Evolutionary conservation across 2,329 filamentous ascomycete genomes (phyloP).

Genomic region (Botryotinia globosa): DNA sequence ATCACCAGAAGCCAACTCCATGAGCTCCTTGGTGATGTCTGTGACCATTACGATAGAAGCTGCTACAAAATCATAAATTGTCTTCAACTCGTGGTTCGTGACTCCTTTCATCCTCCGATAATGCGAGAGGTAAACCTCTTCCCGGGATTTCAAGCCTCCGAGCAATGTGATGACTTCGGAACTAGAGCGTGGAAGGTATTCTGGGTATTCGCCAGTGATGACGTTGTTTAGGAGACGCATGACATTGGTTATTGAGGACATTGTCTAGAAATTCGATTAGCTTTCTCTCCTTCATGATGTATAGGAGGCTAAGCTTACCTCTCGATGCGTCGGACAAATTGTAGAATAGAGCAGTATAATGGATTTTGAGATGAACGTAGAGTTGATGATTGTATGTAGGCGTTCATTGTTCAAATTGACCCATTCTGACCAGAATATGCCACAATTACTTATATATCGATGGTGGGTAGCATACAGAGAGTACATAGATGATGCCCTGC

Average conservation of each 20-base stretch:
- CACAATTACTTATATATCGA: background rate
- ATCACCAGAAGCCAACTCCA: background rate
- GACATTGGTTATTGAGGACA: background rate
- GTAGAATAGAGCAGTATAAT: background rate
- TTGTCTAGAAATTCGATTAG: background rate
- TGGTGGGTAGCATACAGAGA: background rate
- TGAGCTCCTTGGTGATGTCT: background rate
- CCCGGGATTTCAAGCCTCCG: background rate
- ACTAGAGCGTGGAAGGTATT: constrained; percentile 10
- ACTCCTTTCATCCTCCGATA: background rate
- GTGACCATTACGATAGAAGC: background rate
- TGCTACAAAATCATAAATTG: background rate
- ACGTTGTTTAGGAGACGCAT: background rate
- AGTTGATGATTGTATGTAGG: background rate
- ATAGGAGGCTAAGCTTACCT: background rate
- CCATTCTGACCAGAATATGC: background rate
- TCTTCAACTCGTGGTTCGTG: background rate
- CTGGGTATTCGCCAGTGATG: background rate
- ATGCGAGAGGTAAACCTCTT: background rate
- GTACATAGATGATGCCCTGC: background rate
- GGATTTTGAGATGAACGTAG: background rate
- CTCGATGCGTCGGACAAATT: background rate
- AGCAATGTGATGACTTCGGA: background rate
- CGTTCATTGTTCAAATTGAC: background rate
- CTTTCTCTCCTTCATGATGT: background rate